Conservation (phyloP, 2,329 filamentous ascomycete species). For the Epichloe coenophiala region DNA sequence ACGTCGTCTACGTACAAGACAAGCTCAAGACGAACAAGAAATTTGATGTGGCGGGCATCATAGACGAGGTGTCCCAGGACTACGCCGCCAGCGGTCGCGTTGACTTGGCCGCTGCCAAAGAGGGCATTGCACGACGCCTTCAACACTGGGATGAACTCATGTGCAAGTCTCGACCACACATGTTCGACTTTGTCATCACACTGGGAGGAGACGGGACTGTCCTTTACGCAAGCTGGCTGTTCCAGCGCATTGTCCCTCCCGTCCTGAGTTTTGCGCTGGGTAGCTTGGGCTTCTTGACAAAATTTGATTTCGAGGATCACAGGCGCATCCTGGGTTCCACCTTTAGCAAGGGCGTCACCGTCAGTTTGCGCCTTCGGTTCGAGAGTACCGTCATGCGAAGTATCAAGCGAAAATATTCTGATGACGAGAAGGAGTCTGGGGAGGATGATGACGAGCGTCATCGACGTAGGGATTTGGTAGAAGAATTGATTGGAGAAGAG, state of each 20-base stretch:
- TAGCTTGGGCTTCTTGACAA: constrained; percentile 87
- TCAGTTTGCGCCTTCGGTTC: constrained; percentile 77
- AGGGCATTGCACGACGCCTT: constrained; percentile 38
- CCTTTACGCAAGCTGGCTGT: constrained; percentile 90
- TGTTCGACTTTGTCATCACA: constrained; percentile 87
- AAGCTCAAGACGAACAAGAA: constrained; percentile 55
- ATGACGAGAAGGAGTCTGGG: constrained; percentile 13
- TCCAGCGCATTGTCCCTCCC: constrained; percentile 87
- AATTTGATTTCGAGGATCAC: constrained; percentile 80
- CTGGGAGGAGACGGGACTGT: constrained; percentile 95
- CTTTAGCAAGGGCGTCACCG: constrained; percentile 73
- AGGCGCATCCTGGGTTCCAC: constrained; percentile 53
- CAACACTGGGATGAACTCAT: constrained; percentile 75
- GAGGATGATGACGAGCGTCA: constrained; percentile 25
- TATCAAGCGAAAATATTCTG: constrained; percentile 29
- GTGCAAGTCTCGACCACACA: constrained; percentile 64
- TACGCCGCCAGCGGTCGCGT: constrained; percentile 25
- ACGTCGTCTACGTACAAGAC: constrained; percentile 74
- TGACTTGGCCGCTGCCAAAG: constrained; percentile 19
- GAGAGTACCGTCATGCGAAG: constrained; percentile 90
- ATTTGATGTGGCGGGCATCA: constrained; percentile 60
- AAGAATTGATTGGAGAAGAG: constrained; percentile 81
- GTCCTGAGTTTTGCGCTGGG: constrained; percentile 85
- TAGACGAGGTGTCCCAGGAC: constrained; percentile 42
- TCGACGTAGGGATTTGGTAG: constrained; percentile 56